Evolutionary conservation across 192 early-diverging fungal species (phyloP).

Genomic region (Podila clonocystis): DNA sequence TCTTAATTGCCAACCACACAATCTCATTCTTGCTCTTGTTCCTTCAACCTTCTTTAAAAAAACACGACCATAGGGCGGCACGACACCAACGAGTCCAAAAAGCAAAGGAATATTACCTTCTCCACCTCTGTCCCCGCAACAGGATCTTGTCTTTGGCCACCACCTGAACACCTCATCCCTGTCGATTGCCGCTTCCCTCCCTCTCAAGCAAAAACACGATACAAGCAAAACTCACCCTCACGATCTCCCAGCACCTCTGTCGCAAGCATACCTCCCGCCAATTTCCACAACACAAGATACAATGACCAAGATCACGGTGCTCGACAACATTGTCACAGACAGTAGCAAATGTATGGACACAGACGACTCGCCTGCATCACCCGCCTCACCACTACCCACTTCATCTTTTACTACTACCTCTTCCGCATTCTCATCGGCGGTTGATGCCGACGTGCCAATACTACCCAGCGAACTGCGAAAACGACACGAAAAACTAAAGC

Average conservation of each 20-base stretch:
- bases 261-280: not conserved
- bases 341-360: too few species aligned
- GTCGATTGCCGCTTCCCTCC: not conserved
- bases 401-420: not conserved
- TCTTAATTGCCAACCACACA: not conserved
- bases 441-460: slow-evolving; percentile 17
- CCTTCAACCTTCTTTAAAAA: not conserved
- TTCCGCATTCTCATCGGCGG: not conserved
- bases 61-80: not conserved
- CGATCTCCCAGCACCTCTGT: not conserved
- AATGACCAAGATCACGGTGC: not conserved
- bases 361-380: not conserved
- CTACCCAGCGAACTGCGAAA: slow-evolving; percentile 35
- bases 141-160: slow-evolving; percentile 2
- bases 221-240: too few species aligned
- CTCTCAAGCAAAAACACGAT: not conserved
- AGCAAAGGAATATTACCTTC: slow-evolving; percentile 15
- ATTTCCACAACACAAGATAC: not conserved
- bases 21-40: not conserved
- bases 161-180: slow-evolving; percentile 1
- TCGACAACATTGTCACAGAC: slow-evolving; percentile 1
- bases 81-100: not conserved
- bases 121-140: slow-evolving; percentile 40
- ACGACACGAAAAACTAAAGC: slow-evolving; percentile 25
- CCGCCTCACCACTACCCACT: not conserved